These are phyloP conservation scores for Vitis hybrid DNA, from an alignment of 177 flowering plant species.

Conservation along the genomic window DNA sequence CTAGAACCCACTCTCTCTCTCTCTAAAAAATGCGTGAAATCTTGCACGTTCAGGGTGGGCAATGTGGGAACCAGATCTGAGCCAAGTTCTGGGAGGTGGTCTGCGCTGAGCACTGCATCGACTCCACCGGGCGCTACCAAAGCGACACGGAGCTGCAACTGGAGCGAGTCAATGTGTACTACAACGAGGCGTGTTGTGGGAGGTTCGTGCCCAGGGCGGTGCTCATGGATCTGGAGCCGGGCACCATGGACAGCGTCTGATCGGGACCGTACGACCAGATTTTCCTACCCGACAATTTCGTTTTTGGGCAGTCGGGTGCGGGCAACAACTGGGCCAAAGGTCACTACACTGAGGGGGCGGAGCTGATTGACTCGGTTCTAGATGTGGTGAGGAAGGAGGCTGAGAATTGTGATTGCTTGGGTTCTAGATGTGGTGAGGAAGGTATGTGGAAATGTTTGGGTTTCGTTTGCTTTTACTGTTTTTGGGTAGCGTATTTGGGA, in stretches of 20 bases:
- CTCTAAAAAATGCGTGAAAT: slow-evolving; percentile 30
- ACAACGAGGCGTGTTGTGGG: slow-evolving; percentile 41
- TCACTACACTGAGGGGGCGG: slow-evolving; percentile 38
- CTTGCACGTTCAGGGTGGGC: slow-evolving; percentile 39
- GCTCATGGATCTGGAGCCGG: slow-evolving; percentile 42
- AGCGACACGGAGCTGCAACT: slow-evolving; percentile 33
- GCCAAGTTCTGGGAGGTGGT: slow-evolving; percentile 42
- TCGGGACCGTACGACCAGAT: slow-evolving; percentile 34
- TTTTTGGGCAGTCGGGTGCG: slow-evolving; percentile 36
- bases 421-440: too few species aligned
- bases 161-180: slow-evolving; percentile 42
- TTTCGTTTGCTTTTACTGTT: too few species aligned
- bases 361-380: slow-evolving; percentile 39
- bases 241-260: slow-evolving; percentile 40
- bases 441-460: slow-evolving; percentile 12
- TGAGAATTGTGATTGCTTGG: slow-evolving; percentile 40
- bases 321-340: slow-evolving; percentile 39
- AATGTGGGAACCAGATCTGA: slow-evolving; percentile 37
- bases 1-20: too few species aligned
- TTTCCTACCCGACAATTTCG: slow-evolving; percentile 31
- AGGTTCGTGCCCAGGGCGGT: slow-evolving; percentile 39
- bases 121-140: slow-evolving; percentile 29
- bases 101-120: slow-evolving; percentile 40
- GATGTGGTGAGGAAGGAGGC: slow-evolving; percentile 40
- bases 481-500: too few species aligned